Conservation (phyloP, 2,329 filamentous ascomycete genomes). For the Hymenoscyphus scutula region DNA sequence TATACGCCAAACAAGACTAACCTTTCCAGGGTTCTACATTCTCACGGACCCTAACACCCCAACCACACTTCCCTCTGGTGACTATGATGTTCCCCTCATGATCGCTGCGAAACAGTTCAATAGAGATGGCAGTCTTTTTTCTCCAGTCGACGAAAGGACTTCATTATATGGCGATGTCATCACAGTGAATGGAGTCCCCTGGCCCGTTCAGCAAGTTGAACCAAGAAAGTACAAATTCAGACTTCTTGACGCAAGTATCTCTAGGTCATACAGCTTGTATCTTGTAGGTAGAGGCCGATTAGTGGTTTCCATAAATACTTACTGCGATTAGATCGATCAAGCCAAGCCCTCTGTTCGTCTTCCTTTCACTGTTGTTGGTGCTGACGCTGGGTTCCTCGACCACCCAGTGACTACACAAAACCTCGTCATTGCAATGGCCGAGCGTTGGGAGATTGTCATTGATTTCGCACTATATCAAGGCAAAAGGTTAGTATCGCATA, state of each 20-base stretch:
- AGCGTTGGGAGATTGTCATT: constrained; percentile 56
- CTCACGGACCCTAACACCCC: constrained; percentile 33
- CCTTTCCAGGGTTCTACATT: constrained; percentile 44
- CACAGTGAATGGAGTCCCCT: neutral
- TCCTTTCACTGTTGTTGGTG: constrained; percentile 49
- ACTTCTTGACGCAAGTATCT: constrained; percentile 3
- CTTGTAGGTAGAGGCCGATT: neutral
- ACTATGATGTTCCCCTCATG: neutral
- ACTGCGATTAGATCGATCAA: constrained; percentile 44
- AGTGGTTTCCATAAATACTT: neutral
- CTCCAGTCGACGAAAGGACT: neutral
- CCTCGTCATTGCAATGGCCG: constrained; percentile 51
- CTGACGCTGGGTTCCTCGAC: constrained; percentile 29
- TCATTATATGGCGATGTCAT: neutral
- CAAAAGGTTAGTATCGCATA: constrained; percentile 43
- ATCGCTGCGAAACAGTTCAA: neutral
- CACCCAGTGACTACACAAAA: constrained; percentile 43
- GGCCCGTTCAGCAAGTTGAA: neutral
- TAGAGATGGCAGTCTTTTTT: neutral
- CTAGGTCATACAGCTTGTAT: neutral
- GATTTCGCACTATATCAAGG: constrained; percentile 51
- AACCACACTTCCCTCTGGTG: neutral
- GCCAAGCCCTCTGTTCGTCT: constrained; percentile 36
- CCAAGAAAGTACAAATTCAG: constrained; percentile 1
- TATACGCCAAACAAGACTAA: neutral